Evolutionary conservation across 73 alveolate species (phyloP).

Genomic region (Paramecium bursaria): DNA sequence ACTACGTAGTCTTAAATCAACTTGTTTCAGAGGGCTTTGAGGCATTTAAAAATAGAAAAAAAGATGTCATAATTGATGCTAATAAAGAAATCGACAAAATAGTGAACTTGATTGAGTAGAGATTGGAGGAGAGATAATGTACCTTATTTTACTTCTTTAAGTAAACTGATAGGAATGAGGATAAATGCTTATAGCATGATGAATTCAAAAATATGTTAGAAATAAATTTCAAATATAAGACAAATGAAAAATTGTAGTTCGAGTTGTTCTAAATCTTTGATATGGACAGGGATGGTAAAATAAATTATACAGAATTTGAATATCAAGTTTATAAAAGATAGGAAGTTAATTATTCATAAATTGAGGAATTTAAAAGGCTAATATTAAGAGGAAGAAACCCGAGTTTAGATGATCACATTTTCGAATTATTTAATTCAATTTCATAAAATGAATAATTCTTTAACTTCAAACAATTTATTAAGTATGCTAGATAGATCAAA

Average conservation of each 20-base stretch:
- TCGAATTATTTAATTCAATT: slow-evolving; percentile 20
- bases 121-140: slow-evolving; percentile 17
- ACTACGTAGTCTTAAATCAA: slow-evolving; percentile 3
- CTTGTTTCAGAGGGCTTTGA: background rate
- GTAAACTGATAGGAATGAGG: slow-evolving; percentile 13
- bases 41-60: background rate
- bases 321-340: slow-evolving; percentile 29
- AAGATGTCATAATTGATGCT: background rate
- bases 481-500: background rate
- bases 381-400: slow-evolving; percentile 24
- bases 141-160: slow-evolving; percentile 1
- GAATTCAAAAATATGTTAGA: slow-evolving; percentile 18
- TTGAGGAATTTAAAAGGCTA: slow-evolving; percentile 27
- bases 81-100: slow-evolving; percentile 50
- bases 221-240: background rate
- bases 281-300: slow-evolving; percentile 55
- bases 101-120: background rate
- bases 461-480: background rate
- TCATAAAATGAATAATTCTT: slow-evolving; percentile 2
- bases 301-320: slow-evolving; percentile 44
- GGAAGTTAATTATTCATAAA: background rate
- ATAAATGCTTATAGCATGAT: background rate
- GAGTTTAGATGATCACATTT: background rate
- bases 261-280: slow-evolving; percentile 27
- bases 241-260: background rate